Base-by-base conservation (phyloP, 495 filamentous ascomycete species). In the Talaromyces wortmannii region DNA sequence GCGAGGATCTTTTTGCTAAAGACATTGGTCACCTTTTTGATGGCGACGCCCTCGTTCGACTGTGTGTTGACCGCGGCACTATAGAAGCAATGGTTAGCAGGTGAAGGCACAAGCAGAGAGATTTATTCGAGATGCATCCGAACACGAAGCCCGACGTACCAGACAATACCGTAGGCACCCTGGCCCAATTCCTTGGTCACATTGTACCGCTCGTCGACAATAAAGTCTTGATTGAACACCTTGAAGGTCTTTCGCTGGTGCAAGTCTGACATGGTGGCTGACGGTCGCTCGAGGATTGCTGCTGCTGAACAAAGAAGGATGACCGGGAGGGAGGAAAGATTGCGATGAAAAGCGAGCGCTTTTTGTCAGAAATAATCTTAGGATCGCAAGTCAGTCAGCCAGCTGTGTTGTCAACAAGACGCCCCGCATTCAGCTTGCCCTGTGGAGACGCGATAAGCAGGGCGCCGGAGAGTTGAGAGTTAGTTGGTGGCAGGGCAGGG, bases 1-100 rank as follows among this genome's bases (percentile, higher is more conserved):
- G 94, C 94, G 56, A 98, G 78, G 61, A 98, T 98, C 84, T 97
- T 97, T 78, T 98, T 98, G 83, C 91, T 96, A 79, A 98, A 97
- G 57, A 98, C 95, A 87, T 98, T 98, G 73, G 94, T 98, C 65
- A 98, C 90, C 71, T 98, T 98, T 78, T 98, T 98, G 75, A 98
- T 90, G 56, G 94, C 94, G 53, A 98, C 92, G n/a, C 94, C 94
- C 67, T 98, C 94, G 63, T 85, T 85, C 12, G 90, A 96, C 67
- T 88, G 82, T 63, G 81, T 84, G 76, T 98, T 97, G 52, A 90
- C 91, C 29, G 94, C 95, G 50, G 95, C 95, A 71, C 92, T 94
- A 68, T 55, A 59, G 62, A 53, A 48, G 42, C 18, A 15, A 56
- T 8, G 47, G 31, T 15, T 3, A n/a, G 13, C 6, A 15, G 47